Conservation (phyloP, 352 stramenopile genomes). For the Pythium rhizo-oryzae region DNA sequence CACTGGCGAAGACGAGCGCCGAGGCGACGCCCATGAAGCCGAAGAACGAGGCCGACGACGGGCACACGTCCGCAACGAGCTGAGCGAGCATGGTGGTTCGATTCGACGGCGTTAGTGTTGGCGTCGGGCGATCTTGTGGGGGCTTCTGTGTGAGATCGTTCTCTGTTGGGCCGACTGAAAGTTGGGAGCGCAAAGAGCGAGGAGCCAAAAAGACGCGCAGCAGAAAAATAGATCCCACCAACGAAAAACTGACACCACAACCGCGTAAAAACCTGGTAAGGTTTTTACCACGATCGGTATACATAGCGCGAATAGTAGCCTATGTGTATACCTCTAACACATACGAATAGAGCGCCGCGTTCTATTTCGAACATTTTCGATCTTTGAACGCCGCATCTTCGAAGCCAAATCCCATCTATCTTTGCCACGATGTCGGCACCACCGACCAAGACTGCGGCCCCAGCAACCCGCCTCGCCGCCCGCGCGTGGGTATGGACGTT, state of each 20-base stretch:
- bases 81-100: constrained; percentile 19
- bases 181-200: constrained; percentile 18
- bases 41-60: constrained; percentile 99
- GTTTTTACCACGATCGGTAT: constrained; percentile 9
- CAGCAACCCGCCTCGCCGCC: neutral
- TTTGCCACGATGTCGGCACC: neutral
- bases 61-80: constrained; percentile 39
- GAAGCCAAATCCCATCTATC: constrained; percentile 29
- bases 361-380: constrained; percentile 90
- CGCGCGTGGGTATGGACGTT: constrained; percentile 36
- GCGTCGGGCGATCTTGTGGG: neutral
- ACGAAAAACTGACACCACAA: constrained; percentile 10
- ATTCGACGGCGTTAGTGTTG: constrained; percentile 8
- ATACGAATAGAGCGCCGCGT: constrained; percentile 53
- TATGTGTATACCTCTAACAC: too few relatives aligned
- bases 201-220: constrained; percentile 9
- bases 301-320: constrained; percentile 9
- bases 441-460: too few relatives aligned
- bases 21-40: constrained; percentile 99
- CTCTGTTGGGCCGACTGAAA: neutral
- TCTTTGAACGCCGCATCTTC: constrained; percentile 82
- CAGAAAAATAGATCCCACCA: constrained; percentile 15
- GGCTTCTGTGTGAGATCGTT: neutral
- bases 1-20: constrained; percentile 94
- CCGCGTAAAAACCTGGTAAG: constrained; percentile 10